Evolutionary conservation across 805 yeast genomes (phyloP), one percentile per base, ranked within the genome.

Genomic region (Wickerhamiella parazyma): DNA sequence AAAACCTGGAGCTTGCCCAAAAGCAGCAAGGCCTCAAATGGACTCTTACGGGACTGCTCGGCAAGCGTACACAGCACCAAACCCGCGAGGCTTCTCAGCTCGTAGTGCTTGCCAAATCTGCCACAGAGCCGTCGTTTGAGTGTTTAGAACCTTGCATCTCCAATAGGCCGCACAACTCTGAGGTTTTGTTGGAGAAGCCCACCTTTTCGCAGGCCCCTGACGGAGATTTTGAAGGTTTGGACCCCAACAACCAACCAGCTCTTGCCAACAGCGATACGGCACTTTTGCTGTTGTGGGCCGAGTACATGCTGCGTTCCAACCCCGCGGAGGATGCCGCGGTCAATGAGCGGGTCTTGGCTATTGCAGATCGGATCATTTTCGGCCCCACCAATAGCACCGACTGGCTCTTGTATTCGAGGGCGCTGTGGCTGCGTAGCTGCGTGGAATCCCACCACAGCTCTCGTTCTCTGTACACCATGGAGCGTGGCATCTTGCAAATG

Each of bases 401-500:
- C 59, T 86, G 95, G 86, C 63, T 81, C 1, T 59, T 89, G 3
- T 85, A 78, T 54, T 75, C 87, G 2, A 69, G 87, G 49, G 81
- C 94, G 0, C 65, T 91, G 36, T 91, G 96, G 95, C 82, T 80
- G 55, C 73, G 97, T 58, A 84, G 95, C 6, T 53, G 82, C 16
- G 65, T 89, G 28, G 98, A 91, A 58, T 74, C 94, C 0, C 54
- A 82, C 17, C 65, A 87, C 29, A 98, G 91, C 59, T 73, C 94
- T 0, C 69, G 71, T 40, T 78, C 76, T 51, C 76, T 94, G 1
- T 78, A 81, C 57, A 89, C 96, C 1, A 79, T 89, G 19, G 97
- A 91, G 63, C 72, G 98, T 58, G 97, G 97, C 41, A 77, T 87
- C 4, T 67, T 91, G 41, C 98, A 91, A 62, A 78, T 91, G 79